Conservation (phyloP, 352 stramenopile genomes). For the Phytophthora agathidicida region DNA sequence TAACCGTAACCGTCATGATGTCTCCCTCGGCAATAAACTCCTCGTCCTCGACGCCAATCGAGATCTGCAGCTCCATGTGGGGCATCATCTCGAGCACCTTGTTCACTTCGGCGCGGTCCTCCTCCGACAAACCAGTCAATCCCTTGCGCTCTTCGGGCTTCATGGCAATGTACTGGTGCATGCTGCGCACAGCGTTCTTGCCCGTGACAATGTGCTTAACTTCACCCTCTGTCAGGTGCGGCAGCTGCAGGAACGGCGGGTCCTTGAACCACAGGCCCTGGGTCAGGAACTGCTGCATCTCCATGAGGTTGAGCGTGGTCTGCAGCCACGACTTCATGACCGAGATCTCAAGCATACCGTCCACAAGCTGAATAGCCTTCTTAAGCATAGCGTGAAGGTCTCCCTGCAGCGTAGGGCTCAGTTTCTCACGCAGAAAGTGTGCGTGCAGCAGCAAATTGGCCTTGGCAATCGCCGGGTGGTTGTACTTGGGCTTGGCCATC, state of each 20-base stretch:
- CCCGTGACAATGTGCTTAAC: constrained; percentile 92
- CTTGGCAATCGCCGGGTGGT: constrained; percentile 86
- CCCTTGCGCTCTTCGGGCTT: constrained; percentile 93
- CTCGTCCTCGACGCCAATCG: constrained; percentile 91
- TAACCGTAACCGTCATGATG: constrained; percentile 98
- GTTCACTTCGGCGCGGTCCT: constrained; percentile 94
- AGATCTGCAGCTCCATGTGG: constrained; percentile 92
- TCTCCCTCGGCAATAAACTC: constrained; percentile 98
- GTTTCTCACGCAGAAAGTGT: constrained; percentile 93
- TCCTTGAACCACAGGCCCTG: constrained; percentile 97
- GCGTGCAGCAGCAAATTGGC: constrained; percentile 94
- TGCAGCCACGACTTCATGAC: constrained; percentile 95
- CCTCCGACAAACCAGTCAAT: constrained; percentile 89
- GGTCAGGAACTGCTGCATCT: constrained; percentile 97
- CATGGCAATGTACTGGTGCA: constrained; percentile 95
- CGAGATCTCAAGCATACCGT: constrained; percentile 99
- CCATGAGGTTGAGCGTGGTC: constrained; percentile 96
- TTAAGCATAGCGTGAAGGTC: constrained; percentile 97
- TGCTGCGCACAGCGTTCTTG: constrained; percentile 91
- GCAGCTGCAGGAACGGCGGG: constrained; percentile 91
- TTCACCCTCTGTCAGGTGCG: constrained; percentile 89
- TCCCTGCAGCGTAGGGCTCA: constrained; percentile 64
- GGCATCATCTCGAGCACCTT: constrained; percentile 95
- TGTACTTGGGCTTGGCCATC: constrained; percentile 87
- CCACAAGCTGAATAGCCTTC: constrained; percentile 94